Base-by-base conservation (phyloP, 2,329 filamentous ascomycete genomes). In the Talaromyces albobiverticillius region DNA sequence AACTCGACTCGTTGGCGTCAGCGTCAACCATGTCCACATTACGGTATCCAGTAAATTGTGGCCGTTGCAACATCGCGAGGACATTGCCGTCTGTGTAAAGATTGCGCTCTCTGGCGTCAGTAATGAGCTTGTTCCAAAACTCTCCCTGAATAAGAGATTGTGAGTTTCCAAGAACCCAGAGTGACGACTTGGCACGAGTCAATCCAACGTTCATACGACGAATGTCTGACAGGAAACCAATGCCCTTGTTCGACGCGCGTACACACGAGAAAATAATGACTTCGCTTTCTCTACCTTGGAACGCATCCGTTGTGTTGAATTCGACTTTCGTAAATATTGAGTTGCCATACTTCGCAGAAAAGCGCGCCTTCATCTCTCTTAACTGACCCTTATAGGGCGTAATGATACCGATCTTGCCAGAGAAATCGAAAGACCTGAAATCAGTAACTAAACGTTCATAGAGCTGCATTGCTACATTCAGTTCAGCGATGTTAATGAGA, bases 181-280 rank as follows among this genome's bases (percentile, higher is more conserved):
- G 81, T 31, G 93, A 96, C 9, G 90, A 96, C 71, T 96, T 96
- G 4, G 94, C 95, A 78, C 94, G 88, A 20, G 94, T 99, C 57
- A 99, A 79, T 76, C 94, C 94, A 65, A 99, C 94, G 71, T 99
- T 99, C 95, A 99, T 97, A 80, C 94, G 93, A 56, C 94, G 86
- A 67, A 99, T 96, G 70, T 99, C 94, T 52, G 90, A 89, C 82
- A 99, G 87, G 83, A 99, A 99, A 80, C 94, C 94, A 66, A 99
- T 96, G 64, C 93, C 91, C 7, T 87, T 89, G n/a, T 89, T 84
- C 26, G 88, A 93, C 20, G 94, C 93, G 75, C 94, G 87, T 57
- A 99, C 94, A 71, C 95, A 99, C 38, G 94, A 97, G 76, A 99
- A 99, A 60, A 99, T 97, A 71, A 99, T 97, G 59, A 99, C 87